Percentiles rank a stretch among this genome's conserved stretches.
phyloP scores from a whole-genome alignment of 208 protist genomes.

The Acanthamoeba royreba region DNA sequence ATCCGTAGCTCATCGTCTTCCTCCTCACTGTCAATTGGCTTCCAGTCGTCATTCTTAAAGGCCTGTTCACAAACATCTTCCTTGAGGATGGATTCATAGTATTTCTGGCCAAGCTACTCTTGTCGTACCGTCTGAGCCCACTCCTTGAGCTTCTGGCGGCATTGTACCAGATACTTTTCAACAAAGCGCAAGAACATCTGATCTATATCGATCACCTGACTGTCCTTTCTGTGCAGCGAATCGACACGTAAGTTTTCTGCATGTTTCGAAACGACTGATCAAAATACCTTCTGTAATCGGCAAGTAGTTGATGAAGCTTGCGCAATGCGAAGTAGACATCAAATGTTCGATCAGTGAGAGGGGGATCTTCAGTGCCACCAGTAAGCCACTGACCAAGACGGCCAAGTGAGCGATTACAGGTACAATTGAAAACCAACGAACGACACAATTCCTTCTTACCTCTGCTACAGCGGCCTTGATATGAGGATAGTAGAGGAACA shows the following conservation, averaged over 20 bases:
- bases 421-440: too few species aligned
- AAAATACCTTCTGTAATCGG: not conserved
- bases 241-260: not conserved
- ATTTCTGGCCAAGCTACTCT: too few species aligned
- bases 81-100: too few species aligned
- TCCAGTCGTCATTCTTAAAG: constrained; percentile 5
- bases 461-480: constrained; percentile 1
- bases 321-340: constrained; percentile 18
- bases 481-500: constrained; percentile 12
- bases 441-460: not conserved
- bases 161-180: not conserved
- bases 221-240: not conserved
- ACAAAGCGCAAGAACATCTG: constrained; percentile 8
- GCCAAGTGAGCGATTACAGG: too few species aligned
- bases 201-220: not conserved
- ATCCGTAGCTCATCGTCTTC: constrained; percentile 20
- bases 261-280: not conserved
- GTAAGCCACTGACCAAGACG: not conserved
- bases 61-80: too few species aligned
- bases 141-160: not conserved
- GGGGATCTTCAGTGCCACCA: constrained; percentile 12
- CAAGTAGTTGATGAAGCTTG: not conserved
- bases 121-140: not conserved
- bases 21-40: not conserved
- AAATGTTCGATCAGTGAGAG: constrained; percentile 12